These are phyloP conservation scores for Phytophthora vignae DNA, from an alignment of 352 stramenopile species.

Conservation along the genomic window DNA sequence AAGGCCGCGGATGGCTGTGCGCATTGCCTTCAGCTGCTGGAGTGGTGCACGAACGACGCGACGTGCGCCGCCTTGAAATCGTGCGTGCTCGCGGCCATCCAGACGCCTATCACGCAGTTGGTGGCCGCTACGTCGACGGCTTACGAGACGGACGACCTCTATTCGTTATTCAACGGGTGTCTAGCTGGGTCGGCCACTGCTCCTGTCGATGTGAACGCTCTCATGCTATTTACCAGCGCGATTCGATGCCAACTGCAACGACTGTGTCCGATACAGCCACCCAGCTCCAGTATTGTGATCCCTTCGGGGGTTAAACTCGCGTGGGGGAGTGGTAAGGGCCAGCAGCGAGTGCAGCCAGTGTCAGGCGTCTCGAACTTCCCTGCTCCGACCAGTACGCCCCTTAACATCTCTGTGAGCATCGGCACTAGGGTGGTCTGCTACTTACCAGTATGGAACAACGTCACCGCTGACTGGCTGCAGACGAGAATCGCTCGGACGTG, in stretches of 20 bases:
- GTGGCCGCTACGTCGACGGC: slow-evolving; percentile 25
- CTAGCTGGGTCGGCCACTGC: slow-evolving; percentile 20
- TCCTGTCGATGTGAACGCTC: slow-evolving; percentile 34
- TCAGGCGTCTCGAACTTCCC: slow-evolving; percentile 12
- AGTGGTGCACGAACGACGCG: slow-evolving; percentile 52
- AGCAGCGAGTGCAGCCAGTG: slow-evolving; percentile 19
- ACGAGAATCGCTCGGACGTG: slow-evolving; percentile 48
- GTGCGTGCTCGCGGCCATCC: slow-evolving; percentile 44
- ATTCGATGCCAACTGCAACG: slow-evolving; percentile 64
- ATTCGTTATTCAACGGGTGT: slow-evolving; percentile 42
- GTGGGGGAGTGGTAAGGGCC: slow-evolving; percentile 51
- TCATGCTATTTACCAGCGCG: slow-evolving; percentile 58
- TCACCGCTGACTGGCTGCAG: slow-evolving; percentile 34
- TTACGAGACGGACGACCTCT: slow-evolving; percentile 44
- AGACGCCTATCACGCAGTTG: slow-evolving; percentile 23
- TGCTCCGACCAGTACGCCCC: not conserved
- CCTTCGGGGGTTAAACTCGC: slow-evolving; percentile 48
- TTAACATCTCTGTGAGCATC: slow-evolving; percentile 53
- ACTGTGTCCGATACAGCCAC: slow-evolving; percentile 42
- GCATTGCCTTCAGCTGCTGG: slow-evolving; percentile 61
- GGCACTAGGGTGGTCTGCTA: slow-evolving; percentile 48
- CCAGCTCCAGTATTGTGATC: slow-evolving; percentile 30
- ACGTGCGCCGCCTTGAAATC: slow-evolving; percentile 44
- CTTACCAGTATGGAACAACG: slow-evolving; percentile 41
- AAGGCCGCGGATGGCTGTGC: slow-evolving; percentile 57